Conservation (phyloP, 352 stramenopile species). For the Phytophthora hybrid region DNA sequence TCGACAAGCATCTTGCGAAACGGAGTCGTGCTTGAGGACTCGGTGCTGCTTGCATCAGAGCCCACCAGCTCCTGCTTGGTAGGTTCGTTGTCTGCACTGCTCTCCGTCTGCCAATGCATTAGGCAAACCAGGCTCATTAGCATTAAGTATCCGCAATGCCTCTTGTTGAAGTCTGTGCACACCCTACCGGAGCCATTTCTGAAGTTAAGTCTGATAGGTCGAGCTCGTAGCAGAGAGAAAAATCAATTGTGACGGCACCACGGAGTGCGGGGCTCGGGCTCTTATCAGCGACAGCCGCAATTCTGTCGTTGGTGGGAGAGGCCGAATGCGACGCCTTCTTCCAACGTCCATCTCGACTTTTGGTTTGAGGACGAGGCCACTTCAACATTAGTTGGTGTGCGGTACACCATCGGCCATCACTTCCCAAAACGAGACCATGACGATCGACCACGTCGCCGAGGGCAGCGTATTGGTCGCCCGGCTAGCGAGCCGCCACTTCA, state of each 20-base stretch:
- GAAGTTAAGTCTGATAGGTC: not conserved
- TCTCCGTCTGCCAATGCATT: conserved; percentile 8
- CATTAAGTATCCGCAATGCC: no score
- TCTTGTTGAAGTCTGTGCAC: not conserved
- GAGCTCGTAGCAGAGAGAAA: conserved; percentile 18
- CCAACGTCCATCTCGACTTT: conserved; percentile 8
- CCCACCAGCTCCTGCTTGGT: conserved; percentile 14
- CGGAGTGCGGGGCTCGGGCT: not conserved
- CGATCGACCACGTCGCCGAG: conserved; percentile 35
- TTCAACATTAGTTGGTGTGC: conserved; percentile 32
- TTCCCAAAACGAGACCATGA: conserved; percentile 16
- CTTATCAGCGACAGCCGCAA: conserved; percentile 17
- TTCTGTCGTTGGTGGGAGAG: conserved; percentile 37
- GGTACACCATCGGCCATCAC: conserved; percentile 6
- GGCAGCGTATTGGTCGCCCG: conserved; percentile 42
- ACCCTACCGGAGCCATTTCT: conserved; percentile 28
- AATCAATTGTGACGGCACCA: conserved; percentile 1
- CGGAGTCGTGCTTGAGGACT: conserved; percentile 20
- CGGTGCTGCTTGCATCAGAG: conserved; percentile 43
- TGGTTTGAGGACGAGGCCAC: conserved; percentile 21
- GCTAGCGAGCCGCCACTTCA: conserved; percentile 61
- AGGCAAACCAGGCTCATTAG: no score
- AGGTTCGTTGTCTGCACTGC: conserved; percentile 8
- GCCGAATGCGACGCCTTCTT: conserved; percentile 17
- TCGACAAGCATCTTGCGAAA: conserved; percentile 70